Percentiles rank a stretch among this genome's conserved stretches.
Conservation (phyloP, 768 basidiomycete genomes). For the Agrocybe pediades region DNA sequence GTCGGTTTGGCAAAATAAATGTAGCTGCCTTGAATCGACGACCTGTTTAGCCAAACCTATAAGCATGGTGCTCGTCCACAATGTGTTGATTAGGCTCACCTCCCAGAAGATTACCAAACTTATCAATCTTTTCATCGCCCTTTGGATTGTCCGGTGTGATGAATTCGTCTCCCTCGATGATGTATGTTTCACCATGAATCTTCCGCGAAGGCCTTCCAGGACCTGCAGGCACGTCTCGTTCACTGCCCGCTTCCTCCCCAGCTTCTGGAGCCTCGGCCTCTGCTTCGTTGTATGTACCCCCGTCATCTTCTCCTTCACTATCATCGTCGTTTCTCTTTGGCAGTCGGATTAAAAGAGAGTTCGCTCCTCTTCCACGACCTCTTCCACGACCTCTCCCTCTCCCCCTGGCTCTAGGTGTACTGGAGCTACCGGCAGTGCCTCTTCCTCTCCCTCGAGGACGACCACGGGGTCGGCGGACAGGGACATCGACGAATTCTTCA, state of each 20-base stretch:
- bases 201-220: conserved; percentile 72
- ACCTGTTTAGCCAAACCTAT: conserved; percentile 45
- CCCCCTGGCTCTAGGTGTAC: conserved; percentile 27
- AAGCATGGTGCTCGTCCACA: background rate
- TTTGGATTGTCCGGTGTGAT: conserved; percentile 80
- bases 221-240: conserved; percentile 45
- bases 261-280: conserved; percentile 27
- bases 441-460: conserved; percentile 40
- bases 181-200: conserved; percentile 73
- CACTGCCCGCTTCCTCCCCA: conserved; percentile 41
- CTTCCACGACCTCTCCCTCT: conserved; percentile 40
- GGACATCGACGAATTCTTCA: conserved; percentile 28
- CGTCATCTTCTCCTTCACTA: conserved; percentile 16
- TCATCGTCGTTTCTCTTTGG: conserved; percentile 39
- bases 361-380: conserved; percentile 36
- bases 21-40: conserved; percentile 88
- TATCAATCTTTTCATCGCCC: conserved; percentile 92
- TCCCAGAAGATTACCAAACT: conserved; percentile 78
- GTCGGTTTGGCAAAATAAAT: conserved; percentile 82
- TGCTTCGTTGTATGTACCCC: conserved; percentile 22
- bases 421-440: conserved; percentile 14
- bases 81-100: conserved; percentile 49
- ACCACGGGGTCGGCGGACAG: conserved; percentile 38
- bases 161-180: conserved; percentile 90
- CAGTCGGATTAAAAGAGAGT: conserved; percentile 22